Base-by-base conservation (phyloP, 2,329 filamentous ascomycete genomes). In the Pyrenochaeta sp. region DNA sequence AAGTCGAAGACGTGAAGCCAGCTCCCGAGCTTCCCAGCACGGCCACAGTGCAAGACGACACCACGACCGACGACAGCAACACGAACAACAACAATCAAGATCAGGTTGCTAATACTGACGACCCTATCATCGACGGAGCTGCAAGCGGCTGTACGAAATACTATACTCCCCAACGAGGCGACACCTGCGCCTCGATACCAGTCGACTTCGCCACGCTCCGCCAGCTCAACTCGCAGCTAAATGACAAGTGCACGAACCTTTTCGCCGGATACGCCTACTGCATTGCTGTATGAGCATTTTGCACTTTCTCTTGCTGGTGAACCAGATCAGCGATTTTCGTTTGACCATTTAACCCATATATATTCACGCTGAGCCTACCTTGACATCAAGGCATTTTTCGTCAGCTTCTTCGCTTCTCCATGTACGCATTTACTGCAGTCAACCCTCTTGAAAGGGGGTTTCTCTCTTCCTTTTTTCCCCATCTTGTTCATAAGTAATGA, bases 251-350 rank as follows among this genome's bases (percentile, higher is more conserved):
- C 66, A 64, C 55, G 40, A 79, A 79, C 61, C 65, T 79, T 22
- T 78, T 75, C 76, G 58, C 68, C 32, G 75, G 69, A 6, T 77
- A 75, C 52, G 62, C 65, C 40, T 77, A 79, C 64, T 80, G 78
- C 58, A 65, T 74, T 49, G 58, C 59, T 15, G 52, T 52, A 12
- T 68, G 42, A 52, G 40, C 12, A 30, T 12, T 27, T n/a, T 6
- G 22, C 22, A 43, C 22, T 15, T 3, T 7, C 15, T 5, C 4
- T 44, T 15, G 25, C 19, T 7, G 22, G 30, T 28, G 6, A 44
- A 30, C 10, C 40, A 13, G 13, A 39, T 36, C 4, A 15, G 49
- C n/a, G 51, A 19, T 28, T 3, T 43, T 50, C 28, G 9, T 5
- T 25, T n/a, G 7, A 22, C 15, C 12, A 46, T 37, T 28, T 25